Conservation (phyloP, 352 stramenopile genomes). For the Phytophthora sp. region DNA sequence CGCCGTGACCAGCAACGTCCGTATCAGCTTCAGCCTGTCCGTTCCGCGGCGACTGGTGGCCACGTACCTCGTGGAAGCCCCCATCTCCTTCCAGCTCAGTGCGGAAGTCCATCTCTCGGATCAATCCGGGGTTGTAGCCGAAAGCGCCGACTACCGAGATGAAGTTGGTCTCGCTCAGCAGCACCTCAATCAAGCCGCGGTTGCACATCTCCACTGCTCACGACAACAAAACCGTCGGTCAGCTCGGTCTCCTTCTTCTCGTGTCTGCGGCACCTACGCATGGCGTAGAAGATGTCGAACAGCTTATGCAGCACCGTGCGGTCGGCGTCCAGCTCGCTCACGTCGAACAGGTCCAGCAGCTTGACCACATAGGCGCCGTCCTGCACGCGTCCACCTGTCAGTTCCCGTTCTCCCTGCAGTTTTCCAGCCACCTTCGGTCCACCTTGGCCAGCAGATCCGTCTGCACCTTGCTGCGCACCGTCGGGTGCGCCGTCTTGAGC, state of each 20-base stretch:
- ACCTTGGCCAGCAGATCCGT: conserved; percentile 57
- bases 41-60: not conserved
- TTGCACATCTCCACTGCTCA: conserved; percentile 77
- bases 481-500: conserved; percentile 67
- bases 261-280: conserved; percentile 39
- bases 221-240: not conserved
- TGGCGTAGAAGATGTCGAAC: conserved; percentile 80
- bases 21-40: not conserved
- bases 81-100: conserved; percentile 59
- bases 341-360: conserved; percentile 75
- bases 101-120: conserved; percentile 80
- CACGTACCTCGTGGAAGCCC: conserved; percentile 70
- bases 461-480: conserved; percentile 55
- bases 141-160: conserved; percentile 84
- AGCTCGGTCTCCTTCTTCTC: not conserved
- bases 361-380: conserved; percentile 78
- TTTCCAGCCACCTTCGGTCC: not conserved
- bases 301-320: conserved; percentile 63
- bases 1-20: not conserved
- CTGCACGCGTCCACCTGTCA: no score
- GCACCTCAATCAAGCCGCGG: conserved; percentile 63
- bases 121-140: conserved; percentile 78
- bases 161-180: conserved; percentile 81
- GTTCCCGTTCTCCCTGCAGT: no score
- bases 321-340: conserved; percentile 72